phyloP scores from a whole-genome alignment of 2,329 filamentous ascomycete species.

The Ophiostoma novo-ulmi region DNA sequence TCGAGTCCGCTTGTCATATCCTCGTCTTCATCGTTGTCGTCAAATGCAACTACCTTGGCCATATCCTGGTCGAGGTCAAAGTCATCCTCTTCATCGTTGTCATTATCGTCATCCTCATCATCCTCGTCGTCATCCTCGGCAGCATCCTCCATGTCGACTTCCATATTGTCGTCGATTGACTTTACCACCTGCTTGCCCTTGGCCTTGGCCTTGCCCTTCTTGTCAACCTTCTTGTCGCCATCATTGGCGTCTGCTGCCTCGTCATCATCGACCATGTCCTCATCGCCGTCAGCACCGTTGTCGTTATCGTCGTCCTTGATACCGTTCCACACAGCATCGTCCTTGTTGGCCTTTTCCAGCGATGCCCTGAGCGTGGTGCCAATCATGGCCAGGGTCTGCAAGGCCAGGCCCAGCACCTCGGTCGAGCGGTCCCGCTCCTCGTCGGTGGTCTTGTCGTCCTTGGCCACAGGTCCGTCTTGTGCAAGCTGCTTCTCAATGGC shows the following conservation, averaged over 20 bases:
- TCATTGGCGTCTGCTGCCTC: slow-evolving; percentile 32
- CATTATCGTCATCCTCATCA: slow-evolving; percentile 33
- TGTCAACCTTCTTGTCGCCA: slow-evolving; percentile 32
- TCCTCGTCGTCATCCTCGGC: slow-evolving; percentile 10
- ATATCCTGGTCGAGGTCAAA: slow-evolving; percentile 47
- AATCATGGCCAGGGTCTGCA: slow-evolving; percentile 61
- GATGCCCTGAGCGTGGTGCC: slow-evolving; percentile 54
- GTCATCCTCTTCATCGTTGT: slow-evolving; percentile 22
- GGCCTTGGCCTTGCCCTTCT: slow-evolving; percentile 33
- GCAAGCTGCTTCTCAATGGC: slow-evolving; percentile 35
- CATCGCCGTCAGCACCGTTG: slow-evolving; percentile 56
- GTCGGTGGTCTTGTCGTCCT: background rate
- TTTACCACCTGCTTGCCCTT: background rate
- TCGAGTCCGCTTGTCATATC: slow-evolving; percentile 45
- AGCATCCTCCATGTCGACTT: slow-evolving; percentile 37
- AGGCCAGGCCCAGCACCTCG: slow-evolving; percentile 49
- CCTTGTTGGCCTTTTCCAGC: slow-evolving; percentile 42
- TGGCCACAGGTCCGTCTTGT: background rate
- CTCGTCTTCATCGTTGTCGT: slow-evolving; percentile 38
- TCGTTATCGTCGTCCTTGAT: slow-evolving; percentile 34
- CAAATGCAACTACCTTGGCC: slow-evolving; percentile 55
- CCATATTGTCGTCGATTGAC: slow-evolving; percentile 34
- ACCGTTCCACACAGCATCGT: slow-evolving; percentile 38
- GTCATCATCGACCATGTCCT: slow-evolving; percentile 36
- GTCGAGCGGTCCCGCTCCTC: slow-evolving; percentile 25